A percentile compares a stretch with the other conserved stretches of the same genome.
These are phyloP conservation scores for Lentinula aciculospora DNA, from an alignment of 768 basidiomycete species.

Conservation along the genomic window DNA sequence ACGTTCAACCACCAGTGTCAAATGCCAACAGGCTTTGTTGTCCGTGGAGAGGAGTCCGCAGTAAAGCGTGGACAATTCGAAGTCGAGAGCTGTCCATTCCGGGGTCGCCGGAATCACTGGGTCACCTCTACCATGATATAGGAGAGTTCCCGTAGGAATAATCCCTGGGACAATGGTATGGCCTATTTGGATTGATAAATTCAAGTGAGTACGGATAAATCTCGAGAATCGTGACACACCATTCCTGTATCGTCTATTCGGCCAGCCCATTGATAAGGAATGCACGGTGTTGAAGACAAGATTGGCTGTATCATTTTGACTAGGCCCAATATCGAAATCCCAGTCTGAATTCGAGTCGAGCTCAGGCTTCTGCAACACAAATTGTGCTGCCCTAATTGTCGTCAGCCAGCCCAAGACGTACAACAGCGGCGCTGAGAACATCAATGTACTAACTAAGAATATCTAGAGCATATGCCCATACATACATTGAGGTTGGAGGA, in stretches of 20 bases:
- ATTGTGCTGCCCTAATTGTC: not conserved
- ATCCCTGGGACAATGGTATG: constrained; percentile 26
- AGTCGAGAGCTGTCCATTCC: constrained; percentile 28
- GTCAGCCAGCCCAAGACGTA: not conserved
- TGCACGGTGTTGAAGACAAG: constrained; percentile 3
- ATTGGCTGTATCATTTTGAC: not conserved
- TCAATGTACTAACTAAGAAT: not conserved
- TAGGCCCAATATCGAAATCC: not conserved
- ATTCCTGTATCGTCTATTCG: not conserved
- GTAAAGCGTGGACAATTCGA: constrained; percentile 26
- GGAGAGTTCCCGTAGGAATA: constrained; percentile 27
- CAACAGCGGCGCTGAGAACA: not conserved
- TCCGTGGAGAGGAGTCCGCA: constrained; percentile 11
- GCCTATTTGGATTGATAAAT: constrained; percentile 13
- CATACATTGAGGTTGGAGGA: not conserved
- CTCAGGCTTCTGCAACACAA: not conserved
- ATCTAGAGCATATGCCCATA: not conserved
- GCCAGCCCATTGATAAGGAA: constrained; percentile 1
- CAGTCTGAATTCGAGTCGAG: not conserved
- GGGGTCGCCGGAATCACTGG: constrained; percentile 19
- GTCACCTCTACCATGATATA: constrained; percentile 24
- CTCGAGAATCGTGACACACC: not conserved
- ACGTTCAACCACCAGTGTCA: constrained; percentile 21
- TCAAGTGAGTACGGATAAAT: not conserved
- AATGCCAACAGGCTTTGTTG: constrained; percentile 19